Percentiles rank a stretch among this genome's conserved stretches.
phyloP scores from a whole-genome alignment of 2,329 filamentous ascomycete species.

The Trichocomaceae sp. region DNA sequence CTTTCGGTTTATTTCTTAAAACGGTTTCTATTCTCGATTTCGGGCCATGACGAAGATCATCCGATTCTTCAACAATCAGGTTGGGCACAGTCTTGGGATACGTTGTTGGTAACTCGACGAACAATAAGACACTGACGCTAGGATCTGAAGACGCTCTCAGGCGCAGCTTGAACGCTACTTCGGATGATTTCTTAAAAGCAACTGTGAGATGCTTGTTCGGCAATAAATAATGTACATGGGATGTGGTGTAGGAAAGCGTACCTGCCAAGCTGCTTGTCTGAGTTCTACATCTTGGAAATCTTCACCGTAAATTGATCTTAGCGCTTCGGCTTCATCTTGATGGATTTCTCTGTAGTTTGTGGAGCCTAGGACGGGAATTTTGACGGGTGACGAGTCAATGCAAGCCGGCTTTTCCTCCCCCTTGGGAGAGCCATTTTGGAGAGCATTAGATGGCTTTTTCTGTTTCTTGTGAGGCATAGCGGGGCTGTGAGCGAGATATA shows the following conservation, averaged over 20 bases:
- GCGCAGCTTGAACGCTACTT: slow-evolving; percentile 74
- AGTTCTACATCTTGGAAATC: slow-evolving; percentile 72
- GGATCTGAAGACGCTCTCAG: slow-evolving; percentile 68
- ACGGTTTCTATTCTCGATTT: slow-evolving; percentile 64
- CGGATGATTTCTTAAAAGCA: slow-evolving; percentile 59
- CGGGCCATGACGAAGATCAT: slow-evolving; percentile 62
- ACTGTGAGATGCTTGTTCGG: slow-evolving; percentile 1
- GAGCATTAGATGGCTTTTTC: slow-evolving; percentile 33
- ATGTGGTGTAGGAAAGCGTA: slow-evolving; percentile 38
- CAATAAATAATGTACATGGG: background rate
- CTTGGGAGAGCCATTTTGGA: slow-evolving; percentile 27
- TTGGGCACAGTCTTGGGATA: slow-evolving; percentile 81
- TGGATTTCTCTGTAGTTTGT: slow-evolving; percentile 77
- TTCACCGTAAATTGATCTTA: slow-evolving; percentile 82
- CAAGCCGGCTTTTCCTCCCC: slow-evolving; percentile 30
- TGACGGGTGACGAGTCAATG: slow-evolving; percentile 24
- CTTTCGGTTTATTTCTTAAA: slow-evolving; percentile 62
- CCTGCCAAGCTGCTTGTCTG: slow-evolving; percentile 74
- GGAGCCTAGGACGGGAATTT: slow-evolving; percentile 29
- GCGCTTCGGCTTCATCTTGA: slow-evolving; percentile 75
- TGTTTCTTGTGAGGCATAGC: slow-evolving; percentile 43
- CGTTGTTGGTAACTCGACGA: slow-evolving; percentile 76
- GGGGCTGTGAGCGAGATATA: slow-evolving; percentile 28
- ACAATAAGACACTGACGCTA: slow-evolving; percentile 64
- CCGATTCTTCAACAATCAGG: slow-evolving; percentile 59